These are phyloP conservation scores for Thermothielavioides terrestris DNA, from an alignment of 495 filamentous ascomycete genomes.

Conservation along the genomic window DNA sequence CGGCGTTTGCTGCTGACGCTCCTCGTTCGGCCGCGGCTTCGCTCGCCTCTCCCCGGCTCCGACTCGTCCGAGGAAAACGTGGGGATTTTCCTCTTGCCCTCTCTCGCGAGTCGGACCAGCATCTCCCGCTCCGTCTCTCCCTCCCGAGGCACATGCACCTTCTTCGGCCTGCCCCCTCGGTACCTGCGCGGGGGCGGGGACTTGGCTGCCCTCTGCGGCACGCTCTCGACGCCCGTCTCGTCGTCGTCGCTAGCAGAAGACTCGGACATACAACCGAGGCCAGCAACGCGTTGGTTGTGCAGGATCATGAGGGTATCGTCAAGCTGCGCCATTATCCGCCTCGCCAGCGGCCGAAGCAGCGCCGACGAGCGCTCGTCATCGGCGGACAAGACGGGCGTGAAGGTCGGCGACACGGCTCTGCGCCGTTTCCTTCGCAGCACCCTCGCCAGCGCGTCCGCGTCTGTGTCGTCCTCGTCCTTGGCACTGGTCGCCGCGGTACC, in stretches of 20 bases:
- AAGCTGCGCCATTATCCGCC: slow-evolving; percentile 55
- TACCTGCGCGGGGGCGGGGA: not conserved
- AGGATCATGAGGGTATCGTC: slow-evolving; percentile 59
- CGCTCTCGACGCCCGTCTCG: slow-evolving; percentile 20
- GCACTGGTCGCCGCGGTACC: not conserved
- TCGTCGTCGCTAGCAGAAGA: slow-evolving; percentile 28
- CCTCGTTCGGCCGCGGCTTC: not conserved
- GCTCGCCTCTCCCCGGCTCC: not conserved
- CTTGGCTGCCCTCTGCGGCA: not conserved
- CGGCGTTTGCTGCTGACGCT: not conserved
- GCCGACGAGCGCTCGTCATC: slow-evolving; percentile 52
- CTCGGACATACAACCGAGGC: slow-evolving; percentile 24
- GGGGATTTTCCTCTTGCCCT: slow-evolving; percentile 13
- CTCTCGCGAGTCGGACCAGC: slow-evolving; percentile 32
- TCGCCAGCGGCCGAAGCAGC: slow-evolving; percentile 54
- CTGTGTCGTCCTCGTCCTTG: not conserved
- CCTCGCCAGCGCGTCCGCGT: no score
- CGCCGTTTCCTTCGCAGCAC: not conserved
- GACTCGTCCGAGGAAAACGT: not conserved
- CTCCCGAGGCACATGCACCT: slow-evolving; percentile 27
- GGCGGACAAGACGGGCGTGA: slow-evolving; percentile 24
- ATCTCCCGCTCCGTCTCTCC: slow-evolving; percentile 39
- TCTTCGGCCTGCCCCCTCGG: slow-evolving; percentile 28
- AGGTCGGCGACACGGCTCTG: slow-evolving; percentile 7
- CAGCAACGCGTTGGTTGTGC: slow-evolving; percentile 50